Evolutionary conservation across 139 green algal species (phyloP), one percentile per base, ranked within the genome.

Genomic region (Tetraselmis striata): DNA sequence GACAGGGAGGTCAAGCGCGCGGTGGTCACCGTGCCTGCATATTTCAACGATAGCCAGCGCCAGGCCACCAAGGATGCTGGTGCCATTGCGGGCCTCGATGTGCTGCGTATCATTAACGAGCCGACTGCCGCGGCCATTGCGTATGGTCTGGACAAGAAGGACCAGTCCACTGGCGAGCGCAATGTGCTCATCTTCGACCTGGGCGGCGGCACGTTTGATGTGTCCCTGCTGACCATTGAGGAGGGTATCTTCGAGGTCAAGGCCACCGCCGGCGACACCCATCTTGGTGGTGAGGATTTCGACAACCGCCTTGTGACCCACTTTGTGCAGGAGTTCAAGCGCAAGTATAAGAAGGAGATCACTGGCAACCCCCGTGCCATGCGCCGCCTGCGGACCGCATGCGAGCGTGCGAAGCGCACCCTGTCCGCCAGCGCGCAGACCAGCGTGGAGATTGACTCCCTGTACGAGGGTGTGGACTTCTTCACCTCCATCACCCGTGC

Each of bases 181-280:
- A 94, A 98, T 79, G 93, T 97, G 84, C 90, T 97, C 32, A 96
- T 99, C 90, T 99, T 99, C 87, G 96, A 99, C 85, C 91, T 99
- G 79, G 96, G 96, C 27, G 95, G 95, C 29, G 95, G 95, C 78
- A 98, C 95, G 77, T 98, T 98, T 84, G 96, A 99, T 95, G 96
- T 99, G 82, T 98, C 95, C n/a, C 89, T 99, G 74, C 91, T 99
- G 84, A 97, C 94, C 80, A 99, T 99, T 84, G 96, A 99, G 84
- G 96, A 99, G 86, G 96, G 96, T 80, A 98, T 99, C 87, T 99
- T 99, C 87, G 95, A 98, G 90, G 94, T 99, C 79, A 98, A 99
- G 92, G 87, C 96, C 80, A 98, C 96, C 22, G 94, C 96, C 76
- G 96, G 96, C 80, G 96, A 99, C 90, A 99, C 96, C 45, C 96